Evolutionary conservation across 148 eudicot genomes (phyloP), one percentile per base, ranked within the genome.

Genomic region (Euryodendron excelsum): DNA sequence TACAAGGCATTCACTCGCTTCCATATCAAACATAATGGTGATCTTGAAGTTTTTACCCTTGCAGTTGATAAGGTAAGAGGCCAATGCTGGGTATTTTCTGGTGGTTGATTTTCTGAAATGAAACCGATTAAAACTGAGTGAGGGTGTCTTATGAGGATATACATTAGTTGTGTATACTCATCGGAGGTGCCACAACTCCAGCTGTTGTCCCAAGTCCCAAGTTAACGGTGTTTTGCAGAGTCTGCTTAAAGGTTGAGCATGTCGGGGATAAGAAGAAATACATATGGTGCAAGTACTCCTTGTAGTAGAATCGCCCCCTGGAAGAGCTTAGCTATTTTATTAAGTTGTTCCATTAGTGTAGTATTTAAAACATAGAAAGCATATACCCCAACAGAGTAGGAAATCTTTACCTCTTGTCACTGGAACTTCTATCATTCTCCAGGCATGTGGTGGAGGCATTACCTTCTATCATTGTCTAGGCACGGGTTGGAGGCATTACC

Each of bases 1-100:
- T 96, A 96, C 86, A 96, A 96, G 86, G 86, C 99, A 41, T 96
- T 96, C 74, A 93, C 99, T 63, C 97, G 99, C 74, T 90, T 96
- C 83, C 95, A 92, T 72, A 90, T 93, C 80, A 92, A 81, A 56
- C 33, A 27, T 11, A 78, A 86, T 59, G 99, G 99, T 12, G 84
- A 89, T 84, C 95, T 96, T 72, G 97, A 96, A 85, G 94, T 96
- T 83, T 93, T 78, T 84, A 96, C 99, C 72, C 97, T 96, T 74
- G 98, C 99, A 30, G 99, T 96, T 70, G 99, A 96, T 77, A 96
- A 92, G 98, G 99, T 96, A 81, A 73, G 76, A 28, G 31, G 53
- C 31, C 59, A 50, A 36, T 62, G 27, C 34, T 75, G 27, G 14
- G 23, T 45, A 36, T 33, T 73, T 79, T 6, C 11, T 30, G 41